Base-by-base conservation (phyloP, 768 basidiomycete species). In the Trametes punicea region DNA sequence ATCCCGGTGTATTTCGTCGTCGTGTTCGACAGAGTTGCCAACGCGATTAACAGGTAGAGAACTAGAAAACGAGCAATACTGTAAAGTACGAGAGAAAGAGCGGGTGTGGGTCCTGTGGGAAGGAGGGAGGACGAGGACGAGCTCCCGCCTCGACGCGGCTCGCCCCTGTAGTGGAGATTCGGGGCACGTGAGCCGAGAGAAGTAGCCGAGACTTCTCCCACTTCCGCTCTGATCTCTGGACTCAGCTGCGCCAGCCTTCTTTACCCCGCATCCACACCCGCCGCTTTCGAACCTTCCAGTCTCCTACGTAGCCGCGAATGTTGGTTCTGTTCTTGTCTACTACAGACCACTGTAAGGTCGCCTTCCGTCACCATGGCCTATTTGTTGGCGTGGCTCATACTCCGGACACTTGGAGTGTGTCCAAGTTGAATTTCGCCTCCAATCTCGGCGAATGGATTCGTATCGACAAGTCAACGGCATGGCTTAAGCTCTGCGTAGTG, bases 1-100 rank as follows among this genome's bases (percentile, higher is more conserved):
- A 75, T 67, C 73, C 73, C 70, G 67, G 66, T 48, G 46, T 33
- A 34, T 15, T 40, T 53, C 34, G 52, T 38, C 5, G 33, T 36
- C 3, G n/a, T 21, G 36, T 36, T n/a, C 23, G 33, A 25, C 25
- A 18, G 38, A 15, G 26, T 21, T 34, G 39, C 20, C 46, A 58
- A 23, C 4, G 38, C 40, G 36, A 48, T 36, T 53, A 53, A 23
- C 49, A 26, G 57, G 20, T 34, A 18, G 11, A 27, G 33, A 40
- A 33, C 39, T 48, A 49, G 50, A 27, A 20, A 40, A 31, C 13
- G 9, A 23, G 31, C 7, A 2, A 29, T 46, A 50, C 27, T 18
- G 23, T 46, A 42, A 15, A 21, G 51, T 23, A 38, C 31, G 42
- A 46, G 27, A 29, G 51, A 52, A 39, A 30, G 50, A 41, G 21